phyloP scores from a whole-genome alignment of 2,329 filamentous ascomycete genomes.

The Penicillium aurantiogriseum region DNA sequence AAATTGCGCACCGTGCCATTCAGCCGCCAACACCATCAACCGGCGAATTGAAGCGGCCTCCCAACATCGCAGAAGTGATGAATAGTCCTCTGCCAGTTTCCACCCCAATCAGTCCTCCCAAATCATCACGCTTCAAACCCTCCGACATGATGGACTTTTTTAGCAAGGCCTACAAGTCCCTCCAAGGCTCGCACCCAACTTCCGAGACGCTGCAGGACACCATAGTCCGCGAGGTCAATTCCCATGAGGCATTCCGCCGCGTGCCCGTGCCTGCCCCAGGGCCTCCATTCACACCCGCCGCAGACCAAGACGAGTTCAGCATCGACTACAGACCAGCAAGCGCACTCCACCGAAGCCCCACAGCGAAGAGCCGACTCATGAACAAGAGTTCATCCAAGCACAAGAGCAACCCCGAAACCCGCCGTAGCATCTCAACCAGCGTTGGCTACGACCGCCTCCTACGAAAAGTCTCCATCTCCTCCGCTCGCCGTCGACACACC shows the following conservation, averaged over 20 bases:
- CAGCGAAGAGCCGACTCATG: slow-evolving; percentile 32
- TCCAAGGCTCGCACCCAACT: slow-evolving; percentile 35
- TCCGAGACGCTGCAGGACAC: slow-evolving; percentile 45
- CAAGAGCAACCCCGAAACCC: slow-evolving; percentile 26
- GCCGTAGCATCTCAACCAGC: slow-evolving; percentile 33
- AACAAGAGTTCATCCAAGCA: slow-evolving; percentile 34
- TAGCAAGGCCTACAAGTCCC: slow-evolving; percentile 37
- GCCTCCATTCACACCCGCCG: slow-evolving; percentile 35
- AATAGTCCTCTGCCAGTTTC: slow-evolving; percentile 39
- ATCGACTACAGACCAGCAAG: slow-evolving; percentile 8
- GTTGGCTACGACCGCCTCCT: slow-evolving; percentile 21
- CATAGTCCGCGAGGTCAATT: slow-evolving; percentile 46
- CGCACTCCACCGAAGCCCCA: slow-evolving; percentile 26
- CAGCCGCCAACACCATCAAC: slow-evolving; percentile 38
- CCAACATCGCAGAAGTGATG: slow-evolving; percentile 44
- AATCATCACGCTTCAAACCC: slow-evolving; percentile 33
- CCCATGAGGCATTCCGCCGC: slow-evolving; percentile 42
- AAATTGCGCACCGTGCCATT: slow-evolving; percentile 37
- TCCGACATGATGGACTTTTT: slow-evolving; percentile 45
- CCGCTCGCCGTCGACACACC: slow-evolving; percentile 39
- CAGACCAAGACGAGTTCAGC: slow-evolving; percentile 26
- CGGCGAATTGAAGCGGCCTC: slow-evolving; percentile 25
- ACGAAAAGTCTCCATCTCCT: slow-evolving; percentile 20
- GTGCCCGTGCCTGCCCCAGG: slow-evolving; percentile 34
- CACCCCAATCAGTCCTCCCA: slow-evolving; percentile 21